Evolutionary conservation across 75 land plant genomes (phyloP), one percentile per base, ranked within the genome.

Genomic region (Selaginella moellendorffii): DNA sequence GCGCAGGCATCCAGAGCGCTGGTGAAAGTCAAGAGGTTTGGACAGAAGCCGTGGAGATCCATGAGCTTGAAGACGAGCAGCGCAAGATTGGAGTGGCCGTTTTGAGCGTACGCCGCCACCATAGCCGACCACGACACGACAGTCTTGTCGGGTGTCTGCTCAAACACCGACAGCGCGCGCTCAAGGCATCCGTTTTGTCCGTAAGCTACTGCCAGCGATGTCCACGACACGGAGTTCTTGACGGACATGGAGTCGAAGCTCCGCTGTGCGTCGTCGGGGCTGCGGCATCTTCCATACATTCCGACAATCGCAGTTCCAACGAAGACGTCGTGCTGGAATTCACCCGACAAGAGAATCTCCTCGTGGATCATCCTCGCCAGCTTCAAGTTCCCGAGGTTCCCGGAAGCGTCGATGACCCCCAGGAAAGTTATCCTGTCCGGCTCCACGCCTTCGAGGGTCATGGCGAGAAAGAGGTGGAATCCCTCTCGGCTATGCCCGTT

Each of bases 381-480:
- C 14, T 14, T 36, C 46, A 36, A 36, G 10, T 14, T 5, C 5
- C 46, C 46, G 14, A 36, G 46, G 10, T 36, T 36, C 14, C 46
- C 46, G 14, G 10, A 36, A 5, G 46, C 14, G 59, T 56, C 59
- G 5, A 56, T 19, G 9, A 56, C 9, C 21, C 23, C 59, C 21
- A 56, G 59, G n/a, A 56, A 56, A 8, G 59, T 56, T 24, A 56
- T n/a, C n/a, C 59, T 56, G 21, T 56, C n/a, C 5, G 59, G 59
- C 59, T 24, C 9, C 59, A 9, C 21, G 8, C 23, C 21, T 56
- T 56, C 23, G 5, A 21, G 59, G 17, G 9, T 19, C 59, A 56
- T 56, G 8, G 8, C n/a, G 9, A 9, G 24, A 21, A 56, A 56
- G 19, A 56, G 24, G 5, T 56, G n/a, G 21, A 9, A 56, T 5